Conservation (phyloP, 2,329 filamentous ascomycete species). For the Geoglossum cookeanum region DNA sequence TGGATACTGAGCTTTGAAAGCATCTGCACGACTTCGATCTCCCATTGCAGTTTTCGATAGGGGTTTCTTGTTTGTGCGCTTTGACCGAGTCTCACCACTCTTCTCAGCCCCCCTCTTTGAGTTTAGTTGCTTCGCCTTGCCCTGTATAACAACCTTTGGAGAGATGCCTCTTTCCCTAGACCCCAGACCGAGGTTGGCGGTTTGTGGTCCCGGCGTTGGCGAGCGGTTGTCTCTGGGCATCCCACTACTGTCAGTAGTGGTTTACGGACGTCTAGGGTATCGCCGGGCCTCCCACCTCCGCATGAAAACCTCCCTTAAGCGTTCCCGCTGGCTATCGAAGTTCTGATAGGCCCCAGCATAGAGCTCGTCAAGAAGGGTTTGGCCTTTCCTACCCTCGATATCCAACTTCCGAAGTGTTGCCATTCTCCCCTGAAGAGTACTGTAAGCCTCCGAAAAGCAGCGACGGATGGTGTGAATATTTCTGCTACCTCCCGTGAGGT, state of each 20-base stretch:
- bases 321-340: constrained; percentile 50
- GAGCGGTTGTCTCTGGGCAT: background rate
- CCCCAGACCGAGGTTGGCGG: background rate
- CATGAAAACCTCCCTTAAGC: constrained; percentile 22
- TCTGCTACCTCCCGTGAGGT: constrained; percentile 72
- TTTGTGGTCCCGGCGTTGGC: background rate
- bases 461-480: constrained; percentile 47
- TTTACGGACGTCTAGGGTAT: background rate
- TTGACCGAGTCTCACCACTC: background rate
- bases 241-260: constrained; percentile 2
- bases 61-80: too few species aligned
- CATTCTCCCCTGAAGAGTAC: constrained; percentile 39
- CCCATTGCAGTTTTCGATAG: background rate
- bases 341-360: constrained; percentile 62
- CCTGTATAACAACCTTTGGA: background rate
- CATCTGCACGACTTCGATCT: background rate
- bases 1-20: background rate
- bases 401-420: constrained; percentile 23
- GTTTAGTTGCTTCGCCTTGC: background rate
- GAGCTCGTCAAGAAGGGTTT: constrained; percentile 51
- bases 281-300: constrained; percentile 1
- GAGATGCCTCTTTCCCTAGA: background rate
- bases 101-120: background rate
- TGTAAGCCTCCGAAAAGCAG: constrained; percentile 49
- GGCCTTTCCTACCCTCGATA: constrained; percentile 13